These are phyloP conservation scores for Datura wrightii DNA, from an alignment of 257 asterid genomes.

Conservation along the genomic window DNA sequence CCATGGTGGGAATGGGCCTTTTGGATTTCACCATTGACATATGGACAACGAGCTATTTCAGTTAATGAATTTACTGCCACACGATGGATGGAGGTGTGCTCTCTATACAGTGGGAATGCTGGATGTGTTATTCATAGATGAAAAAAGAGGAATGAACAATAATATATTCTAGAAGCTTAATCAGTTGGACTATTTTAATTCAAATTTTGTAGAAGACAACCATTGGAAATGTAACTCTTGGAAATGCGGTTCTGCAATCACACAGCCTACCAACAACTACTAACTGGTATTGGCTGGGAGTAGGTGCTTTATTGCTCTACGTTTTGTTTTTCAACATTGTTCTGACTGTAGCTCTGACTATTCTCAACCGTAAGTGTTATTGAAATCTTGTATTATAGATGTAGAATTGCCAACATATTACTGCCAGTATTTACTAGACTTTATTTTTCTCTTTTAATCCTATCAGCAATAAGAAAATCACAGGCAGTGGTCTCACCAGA, in stretches of 20 bases:
- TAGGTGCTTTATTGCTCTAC: conserved; percentile 65
- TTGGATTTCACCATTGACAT: conserved; percentile 88
- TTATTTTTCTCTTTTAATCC: conserved; percentile 28
- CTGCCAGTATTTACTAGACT: conserved; percentile 4
- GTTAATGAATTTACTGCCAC: conserved; percentile 81
- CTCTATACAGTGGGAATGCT: conserved; percentile 24
- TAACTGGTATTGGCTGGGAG: conserved; percentile 88
- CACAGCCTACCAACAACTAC: conserved; percentile 64
- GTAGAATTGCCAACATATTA: background rate
- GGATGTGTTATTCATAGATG: conserved; percentile 12
- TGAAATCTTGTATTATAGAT: conserved; percentile 4
- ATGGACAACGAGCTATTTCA: conserved; percentile 81
- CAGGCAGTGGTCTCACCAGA: conserved; percentile 62
- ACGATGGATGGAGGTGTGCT: conserved; percentile 79
- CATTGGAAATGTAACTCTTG: conserved; percentile 58
- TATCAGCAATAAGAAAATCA: conserved; percentile 65
- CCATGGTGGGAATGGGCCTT: conserved; percentile 96
- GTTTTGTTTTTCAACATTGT: conserved; percentile 66
- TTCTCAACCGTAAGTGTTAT: conserved; percentile 67
- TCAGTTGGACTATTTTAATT: conserved; percentile 24
- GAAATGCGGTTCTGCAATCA: conserved; percentile 55
- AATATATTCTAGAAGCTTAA: background rate
- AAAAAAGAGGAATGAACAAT: conserved; percentile 15
- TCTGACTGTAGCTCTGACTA: conserved; percentile 68
- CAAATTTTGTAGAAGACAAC: conserved; percentile 53